These are phyloP conservation scores for Zoysia matrella DNA, from an alignment of 202 grass and related monocot genomes.

Conservation along the genomic window DNA sequence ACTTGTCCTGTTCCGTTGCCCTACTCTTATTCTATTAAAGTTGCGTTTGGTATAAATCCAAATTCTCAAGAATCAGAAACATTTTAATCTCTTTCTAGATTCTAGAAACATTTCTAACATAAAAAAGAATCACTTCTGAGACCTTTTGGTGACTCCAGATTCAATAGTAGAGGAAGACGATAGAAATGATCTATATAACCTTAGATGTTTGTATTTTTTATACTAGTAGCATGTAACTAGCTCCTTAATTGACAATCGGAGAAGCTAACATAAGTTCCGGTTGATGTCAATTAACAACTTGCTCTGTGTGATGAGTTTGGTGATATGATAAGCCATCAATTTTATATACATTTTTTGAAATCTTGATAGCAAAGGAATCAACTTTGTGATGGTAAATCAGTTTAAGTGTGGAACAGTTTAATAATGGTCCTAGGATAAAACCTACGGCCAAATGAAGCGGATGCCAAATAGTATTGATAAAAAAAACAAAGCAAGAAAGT, in stretches of 20 bases:
- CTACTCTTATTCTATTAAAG: background rate
- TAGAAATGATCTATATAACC: no score
- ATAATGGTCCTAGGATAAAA: constrained; percentile 31
- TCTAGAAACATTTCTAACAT: no score
- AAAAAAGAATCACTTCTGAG: no score
- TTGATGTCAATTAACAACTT: background rate
- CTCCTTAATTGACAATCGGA: constrained; percentile 8
- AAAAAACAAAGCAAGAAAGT: background rate
- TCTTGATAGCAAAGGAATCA: constrained; percentile 33
- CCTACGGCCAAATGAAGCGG: background rate
- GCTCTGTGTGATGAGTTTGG: constrained; percentile 13
- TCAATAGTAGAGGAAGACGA: no score
- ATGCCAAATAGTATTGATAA: constrained; percentile 9
- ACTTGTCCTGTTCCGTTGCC: constrained; percentile 21
- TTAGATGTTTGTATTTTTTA: no score
- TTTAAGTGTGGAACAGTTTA: constrained; percentile 13
- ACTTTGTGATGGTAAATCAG: constrained; percentile 31
- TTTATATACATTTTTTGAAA: constrained; percentile 29
- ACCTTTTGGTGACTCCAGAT: no score
- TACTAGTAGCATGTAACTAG: no score
- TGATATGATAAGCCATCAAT: background rate
- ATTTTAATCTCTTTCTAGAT: no score
- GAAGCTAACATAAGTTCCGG: constrained; percentile 4
- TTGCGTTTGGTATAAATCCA: background rate
- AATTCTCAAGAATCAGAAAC: no score